Percentiles rank a stretch among this genome's conserved stretches.
These are phyloP conservation scores for Potentilla sterilis DNA, from an alignment of 306 rosid genomes.

Conservation along the genomic window DNA sequence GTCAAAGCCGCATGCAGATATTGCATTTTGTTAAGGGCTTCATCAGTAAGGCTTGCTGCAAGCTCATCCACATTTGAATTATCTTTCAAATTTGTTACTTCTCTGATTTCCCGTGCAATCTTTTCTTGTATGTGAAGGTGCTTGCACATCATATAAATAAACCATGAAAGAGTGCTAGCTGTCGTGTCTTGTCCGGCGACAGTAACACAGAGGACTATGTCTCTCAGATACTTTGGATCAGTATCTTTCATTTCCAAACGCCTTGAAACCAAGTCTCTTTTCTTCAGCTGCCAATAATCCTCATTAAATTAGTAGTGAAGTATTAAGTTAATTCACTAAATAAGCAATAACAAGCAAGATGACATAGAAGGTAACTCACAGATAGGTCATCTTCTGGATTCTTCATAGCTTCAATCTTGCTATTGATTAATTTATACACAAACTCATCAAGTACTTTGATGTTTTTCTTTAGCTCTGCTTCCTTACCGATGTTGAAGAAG, in stretches of 20 bases:
- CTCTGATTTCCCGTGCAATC: slow-evolving; percentile 32
- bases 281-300: slow-evolving; percentile 15
- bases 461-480: slow-evolving; percentile 16
- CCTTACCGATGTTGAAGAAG: slow-evolving; percentile 25
- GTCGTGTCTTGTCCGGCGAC: slow-evolving; percentile 61
- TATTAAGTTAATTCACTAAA: background rate
- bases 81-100: background rate
- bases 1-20: background rate
- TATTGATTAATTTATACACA: slow-evolving; percentile 10
- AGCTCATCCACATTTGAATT: background rate
- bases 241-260: slow-evolving; percentile 32
- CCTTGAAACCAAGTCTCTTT: slow-evolving; percentile 27
- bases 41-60: background rate
- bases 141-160: slow-evolving; percentile 48
- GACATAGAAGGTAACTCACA: slow-evolving; percentile 13
- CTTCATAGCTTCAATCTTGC: slow-evolving; percentile 13
- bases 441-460: slow-evolving; percentile 9
- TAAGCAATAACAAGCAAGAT: background rate
- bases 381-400: background rate
- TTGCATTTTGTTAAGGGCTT: background rate
- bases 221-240: slow-evolving; percentile 39
- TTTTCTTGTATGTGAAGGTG: slow-evolving; percentile 52
- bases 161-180: slow-evolving; percentile 52
- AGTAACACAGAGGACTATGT: slow-evolving; percentile 41
- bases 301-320: background rate